phyloP scores from a whole-genome alignment of 1,284 basidiomycete genomes.

The Tilletia indica region DNA sequence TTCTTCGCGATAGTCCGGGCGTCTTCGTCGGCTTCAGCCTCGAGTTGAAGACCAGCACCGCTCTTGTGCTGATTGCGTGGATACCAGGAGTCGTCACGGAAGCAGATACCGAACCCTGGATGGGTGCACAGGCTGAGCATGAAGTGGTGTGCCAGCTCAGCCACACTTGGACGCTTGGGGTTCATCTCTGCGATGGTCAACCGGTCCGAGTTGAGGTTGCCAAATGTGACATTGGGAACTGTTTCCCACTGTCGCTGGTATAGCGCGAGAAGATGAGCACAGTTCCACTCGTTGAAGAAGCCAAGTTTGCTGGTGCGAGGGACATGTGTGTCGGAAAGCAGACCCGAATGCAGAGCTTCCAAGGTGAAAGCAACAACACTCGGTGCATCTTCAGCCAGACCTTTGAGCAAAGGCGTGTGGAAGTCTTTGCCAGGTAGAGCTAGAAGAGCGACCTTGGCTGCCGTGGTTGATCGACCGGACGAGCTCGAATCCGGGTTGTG shows the following conservation, averaged over 20 bases:
- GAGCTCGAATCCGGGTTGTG: conserved; percentile 24
- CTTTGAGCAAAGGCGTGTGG: conserved; percentile 29
- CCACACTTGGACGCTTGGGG: conserved; percentile 61
- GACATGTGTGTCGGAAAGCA: conserved; percentile 41
- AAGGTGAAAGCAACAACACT: conserved; percentile 41
- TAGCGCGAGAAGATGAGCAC: conserved; percentile 40
- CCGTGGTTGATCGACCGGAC: conserved; percentile 36
- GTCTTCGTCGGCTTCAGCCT: background rate
- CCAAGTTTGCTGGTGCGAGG: conserved; percentile 41
- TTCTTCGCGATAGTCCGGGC: background rate
- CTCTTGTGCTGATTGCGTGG: conserved; percentile 59
- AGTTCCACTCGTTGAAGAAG: conserved; percentile 46
- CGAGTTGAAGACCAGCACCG: background rate
- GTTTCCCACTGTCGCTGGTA: conserved; percentile 43
- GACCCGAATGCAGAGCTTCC: conserved; percentile 37
- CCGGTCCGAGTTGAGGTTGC: conserved; percentile 16
- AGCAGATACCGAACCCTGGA: conserved; percentile 81
- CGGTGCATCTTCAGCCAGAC: conserved; percentile 39
- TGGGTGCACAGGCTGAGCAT: conserved; percentile 79
- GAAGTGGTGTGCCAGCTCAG: conserved; percentile 82
- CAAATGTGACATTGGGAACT: conserved; percentile 28
- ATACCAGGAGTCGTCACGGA: conserved; percentile 87
- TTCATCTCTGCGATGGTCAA: conserved; percentile 25
- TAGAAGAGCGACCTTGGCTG: conserved; percentile 25
- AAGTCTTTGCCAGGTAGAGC: conserved; percentile 27